Base-by-base conservation (phyloP, 2,329 filamentous ascomycete species). In the Fusarium bulbicola region DNA sequence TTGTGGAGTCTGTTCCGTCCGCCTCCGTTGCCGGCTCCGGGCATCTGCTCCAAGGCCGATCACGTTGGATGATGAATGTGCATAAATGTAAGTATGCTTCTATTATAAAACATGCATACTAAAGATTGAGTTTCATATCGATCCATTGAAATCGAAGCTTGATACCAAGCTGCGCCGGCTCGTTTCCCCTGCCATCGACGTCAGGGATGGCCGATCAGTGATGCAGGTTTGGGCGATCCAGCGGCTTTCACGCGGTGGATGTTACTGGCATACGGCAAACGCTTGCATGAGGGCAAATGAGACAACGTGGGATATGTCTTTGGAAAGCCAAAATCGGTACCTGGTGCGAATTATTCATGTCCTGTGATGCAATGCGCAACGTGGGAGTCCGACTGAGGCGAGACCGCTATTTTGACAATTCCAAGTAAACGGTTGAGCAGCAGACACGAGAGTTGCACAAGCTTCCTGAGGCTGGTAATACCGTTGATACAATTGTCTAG, bases 401-500 rank as follows among this genome's bases (percentile, higher is more conserved):
- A 73, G 58, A 63, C 54, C 40, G 57, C 68, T 52, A 40, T 56
- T 67, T 30, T 53, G 24, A 46, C 26, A 59, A 45, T 56, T 67
- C 65, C 54, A 60, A 36, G 58, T 46, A 57, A 58, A 30, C 50
- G 56, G 76, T 74, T 74, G 73, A 70, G 46, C 76, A 66, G 68
- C 74, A 77, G 76, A 77, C 70, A 78, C 74, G 76, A 77, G 64
- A 26, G 76, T 77, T 47, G 30, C 63, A 77, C 76, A 59, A 59
- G 57, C 26, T 43, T 28, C 40, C 53, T n/a, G 40, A 65, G 26
- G 47, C 61, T 37, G 62, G 74, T 68, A 46, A 64, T 60, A 74
- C 71, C 62, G 50, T 73, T 71, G 46, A 39, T 30, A 21, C 18
- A 12, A 21, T 39, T 61, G 56, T 34, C 32, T 39, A 32, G 56